A percentile compares a stretch with the other conserved stretches of the same genome.
phyloP scores from a whole-genome alignment of 306 rosid genomes.

The Vigna nakashimae region DNA sequence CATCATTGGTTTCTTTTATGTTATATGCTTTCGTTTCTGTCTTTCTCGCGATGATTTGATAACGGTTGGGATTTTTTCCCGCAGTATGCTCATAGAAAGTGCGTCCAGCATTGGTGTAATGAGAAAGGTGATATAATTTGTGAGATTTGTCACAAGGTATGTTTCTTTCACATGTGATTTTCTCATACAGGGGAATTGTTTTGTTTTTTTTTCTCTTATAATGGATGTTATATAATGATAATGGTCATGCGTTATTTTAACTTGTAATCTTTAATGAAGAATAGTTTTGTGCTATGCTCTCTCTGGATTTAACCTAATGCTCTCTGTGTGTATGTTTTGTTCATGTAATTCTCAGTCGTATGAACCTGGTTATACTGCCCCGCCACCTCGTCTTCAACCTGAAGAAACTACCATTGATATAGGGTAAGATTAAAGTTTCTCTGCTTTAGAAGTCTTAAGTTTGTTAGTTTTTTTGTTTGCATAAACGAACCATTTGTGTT shows the following conservation, averaged over 20 bases:
- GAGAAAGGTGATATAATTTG: slow-evolving; percentile 93
- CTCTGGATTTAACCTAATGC: background rate
- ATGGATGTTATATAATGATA: background rate
- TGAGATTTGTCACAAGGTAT: slow-evolving; percentile 92
- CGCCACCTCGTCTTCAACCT: slow-evolving; percentile 69
- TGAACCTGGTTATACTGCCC: slow-evolving; percentile 75
- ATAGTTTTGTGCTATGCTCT: background rate
- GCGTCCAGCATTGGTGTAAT: slow-evolving; percentile 92
- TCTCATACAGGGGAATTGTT: too few relatives aligned
- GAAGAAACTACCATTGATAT: slow-evolving; percentile 88
- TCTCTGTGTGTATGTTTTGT: background rate
- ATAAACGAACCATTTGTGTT: slow-evolving; percentile 11
- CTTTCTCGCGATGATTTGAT: background rate
- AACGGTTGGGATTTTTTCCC: background rate
- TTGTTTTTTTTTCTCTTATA: background rate
- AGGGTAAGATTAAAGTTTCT: slow-evolving; percentile 59
- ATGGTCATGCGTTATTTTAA: background rate
- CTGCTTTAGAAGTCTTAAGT: background rate
- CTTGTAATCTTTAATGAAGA: background rate
- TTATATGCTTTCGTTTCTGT: background rate
- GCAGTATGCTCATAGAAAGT: slow-evolving; percentile 93
- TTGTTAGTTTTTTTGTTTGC: slow-evolving; percentile 1
- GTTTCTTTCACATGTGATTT: background rate
- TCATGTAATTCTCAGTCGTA: slow-evolving; percentile 60
- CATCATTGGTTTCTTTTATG: background rate